phyloP scores from a whole-genome alignment of 192 early-diverging fungal species.

The Borealophlyctis nickersoniae region DNA sequence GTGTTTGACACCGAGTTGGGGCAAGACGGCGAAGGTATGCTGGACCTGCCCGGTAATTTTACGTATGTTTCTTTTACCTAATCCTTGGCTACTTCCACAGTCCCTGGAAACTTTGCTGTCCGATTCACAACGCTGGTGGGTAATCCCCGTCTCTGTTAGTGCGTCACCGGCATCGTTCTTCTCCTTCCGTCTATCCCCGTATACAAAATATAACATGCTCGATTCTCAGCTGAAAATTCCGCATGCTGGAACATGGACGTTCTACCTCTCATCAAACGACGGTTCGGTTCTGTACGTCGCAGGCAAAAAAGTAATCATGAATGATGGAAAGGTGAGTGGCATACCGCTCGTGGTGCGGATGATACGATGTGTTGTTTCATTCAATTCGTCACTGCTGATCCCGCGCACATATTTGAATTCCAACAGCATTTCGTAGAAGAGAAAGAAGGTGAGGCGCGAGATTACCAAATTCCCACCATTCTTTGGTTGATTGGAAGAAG shows the following conservation, averaged over 20 bases:
- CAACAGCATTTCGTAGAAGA: constrained; percentile 23
- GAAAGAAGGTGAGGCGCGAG: constrained; percentile 16
- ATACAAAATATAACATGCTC: too few relatives aligned
- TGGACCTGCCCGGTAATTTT: not conserved
- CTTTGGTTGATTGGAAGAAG: too few relatives aligned
- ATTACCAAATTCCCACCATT: too few relatives aligned
- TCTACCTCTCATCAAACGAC: constrained; percentile 23
- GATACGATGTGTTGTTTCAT: not conserved
- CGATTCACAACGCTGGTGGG: constrained; percentile 20
- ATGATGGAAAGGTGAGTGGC: constrained; percentile 20
- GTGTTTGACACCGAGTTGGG: constrained; percentile 21
- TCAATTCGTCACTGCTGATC: not conserved
- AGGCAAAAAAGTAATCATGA: constrained; percentile 23
- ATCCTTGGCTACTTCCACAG: not conserved
- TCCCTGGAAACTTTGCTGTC: constrained; percentile 24
- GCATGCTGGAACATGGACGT: constrained; percentile 26
- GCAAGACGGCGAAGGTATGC: constrained; percentile 4
- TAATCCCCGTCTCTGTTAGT: not conserved
- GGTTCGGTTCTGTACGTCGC: constrained; percentile 21
- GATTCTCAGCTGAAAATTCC: constrained; percentile 19
- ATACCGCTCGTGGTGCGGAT: too few relatives aligned
- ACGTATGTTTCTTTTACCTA: not conserved
- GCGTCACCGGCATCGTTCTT: not conserved
- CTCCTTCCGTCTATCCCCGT: not conserved
- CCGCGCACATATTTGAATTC: not conserved